Evolutionary conservation across 257 asterid species (phyloP), one percentile per base, ranked within the genome.

Genomic region (Solanum clarkiae): DNA sequence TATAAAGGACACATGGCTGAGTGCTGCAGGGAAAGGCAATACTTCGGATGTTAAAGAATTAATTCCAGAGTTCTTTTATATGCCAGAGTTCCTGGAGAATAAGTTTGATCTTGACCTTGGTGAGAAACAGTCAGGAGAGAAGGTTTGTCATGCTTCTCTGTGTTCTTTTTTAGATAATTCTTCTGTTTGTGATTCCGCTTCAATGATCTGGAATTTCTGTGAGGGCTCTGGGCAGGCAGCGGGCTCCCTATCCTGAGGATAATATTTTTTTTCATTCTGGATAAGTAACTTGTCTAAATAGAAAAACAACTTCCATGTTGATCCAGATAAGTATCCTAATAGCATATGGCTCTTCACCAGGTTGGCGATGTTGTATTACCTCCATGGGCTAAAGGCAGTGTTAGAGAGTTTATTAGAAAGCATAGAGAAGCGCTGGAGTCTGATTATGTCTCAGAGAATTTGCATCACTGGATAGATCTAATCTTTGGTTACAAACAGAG

Each of bases 401-500:
- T 88, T 60, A 91, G 95, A 88, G 99, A 97, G 92, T 97, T 97
- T 90, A 92, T 97, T 66, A 92, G 85, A 92, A 95, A 92, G 94
- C 99, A 97, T 80, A 91, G 99, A 90, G 99, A 94, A 90, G 99
- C 99, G n/a, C 86, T 97, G 91, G 99, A 97, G 85, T 97, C 99
- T 42, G 96, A 95, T 91, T 95, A 92, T 93, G 98, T 97, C 84
- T 97, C 99, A 32, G 95, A 94, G 91, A 91, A 95, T 91, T 94
- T 97, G 86, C 99, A 97, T 88, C 99, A 97, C 86, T 97, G 99
- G 99, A 97, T 97, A 87, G 99, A 97, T 91, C 99, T 97, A 74
- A 95, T 97, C 89, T 97, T 97, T 90, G 99, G 99, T 86, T 88
- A 86, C 86, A 97, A 90, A 89, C 99, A 97, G 91, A 92, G 99